Evolutionary conservation across 1,139 yeast genomes (phyloP).

Genomic region (Lodderomyces margitis): DNA sequence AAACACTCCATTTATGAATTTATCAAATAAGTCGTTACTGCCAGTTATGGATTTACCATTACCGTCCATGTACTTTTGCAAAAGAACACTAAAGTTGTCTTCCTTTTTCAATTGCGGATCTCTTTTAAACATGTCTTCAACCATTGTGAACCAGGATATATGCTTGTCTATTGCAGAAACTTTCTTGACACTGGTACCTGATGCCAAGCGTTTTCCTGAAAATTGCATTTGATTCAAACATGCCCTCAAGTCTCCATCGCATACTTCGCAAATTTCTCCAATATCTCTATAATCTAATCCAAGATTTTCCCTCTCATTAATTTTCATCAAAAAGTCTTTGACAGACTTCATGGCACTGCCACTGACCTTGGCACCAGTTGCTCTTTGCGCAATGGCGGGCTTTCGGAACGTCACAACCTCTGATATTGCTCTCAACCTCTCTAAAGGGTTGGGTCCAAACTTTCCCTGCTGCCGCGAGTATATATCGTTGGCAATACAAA

Average conservation of each 20-base stretch:
- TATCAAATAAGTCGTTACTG: slow-evolving; percentile 52
- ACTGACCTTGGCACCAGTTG: slow-evolving; percentile 30
- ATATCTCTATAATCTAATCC: slow-evolving; percentile 34
- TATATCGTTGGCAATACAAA: slow-evolving; percentile 87
- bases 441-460: slow-evolving; percentile 50
- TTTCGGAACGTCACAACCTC: slow-evolving; percentile 69
- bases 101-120: slow-evolving; percentile 46
- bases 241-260: slow-evolving; percentile 85
- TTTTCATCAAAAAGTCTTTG: slow-evolving; percentile 39
- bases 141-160: slow-evolving; percentile 58
- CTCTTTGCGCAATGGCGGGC: slow-evolving; percentile 48
- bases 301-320: slow-evolving; percentile 32
- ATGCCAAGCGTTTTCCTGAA: slow-evolving; percentile 31
- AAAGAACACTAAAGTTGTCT: slow-evolving; percentile 45
- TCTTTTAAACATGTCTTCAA: slow-evolving; percentile 53
- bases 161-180: slow-evolving; percentile 47
- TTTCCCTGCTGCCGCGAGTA: slow-evolving; percentile 49
- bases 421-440: slow-evolving; percentile 67
- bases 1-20: slow-evolving; percentile 72
- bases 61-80: slow-evolving; percentile 33
- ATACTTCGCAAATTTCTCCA: slow-evolving; percentile 59
- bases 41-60: slow-evolving; percentile 44
- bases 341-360: slow-evolving; percentile 38
- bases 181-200: slow-evolving; percentile 8
- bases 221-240: slow-evolving; percentile 85